Conservation (phyloP, 306 rosid species). For the Cyclanthera cordifolia region DNA sequence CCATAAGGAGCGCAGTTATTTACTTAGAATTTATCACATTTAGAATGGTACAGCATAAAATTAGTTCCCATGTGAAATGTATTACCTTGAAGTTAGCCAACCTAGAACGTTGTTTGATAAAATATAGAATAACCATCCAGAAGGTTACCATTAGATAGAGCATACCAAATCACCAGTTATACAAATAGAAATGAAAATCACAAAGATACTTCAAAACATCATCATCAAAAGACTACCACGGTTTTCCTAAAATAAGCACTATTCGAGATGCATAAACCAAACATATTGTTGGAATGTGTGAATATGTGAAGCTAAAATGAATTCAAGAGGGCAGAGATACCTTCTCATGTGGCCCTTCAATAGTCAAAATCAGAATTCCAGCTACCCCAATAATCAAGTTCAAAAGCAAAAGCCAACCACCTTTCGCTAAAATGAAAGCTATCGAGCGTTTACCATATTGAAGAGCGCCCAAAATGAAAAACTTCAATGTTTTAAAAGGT, state of each 20-base stretch:
- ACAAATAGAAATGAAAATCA: background rate
- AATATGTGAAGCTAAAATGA: constrained; percentile 7
- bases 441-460: constrained; percentile 42
- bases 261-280: background rate
- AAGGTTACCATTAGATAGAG: background rate
- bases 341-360: constrained; percentile 69
- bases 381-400: constrained; percentile 34
- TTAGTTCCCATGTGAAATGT: background rate
- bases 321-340: constrained; percentile 23
- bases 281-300: background rate
- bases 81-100: background rate
- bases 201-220: background rate
- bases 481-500: constrained; percentile 76
- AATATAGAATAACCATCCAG: background rate
- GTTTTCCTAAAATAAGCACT: background rate
- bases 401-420: constrained; percentile 82
- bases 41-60: background rate
- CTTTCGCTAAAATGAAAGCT: constrained; percentile 53
- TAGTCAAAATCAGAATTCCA: constrained; percentile 49
- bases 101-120: background rate
- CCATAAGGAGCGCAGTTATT: background rate
- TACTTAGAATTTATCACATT: background rate
- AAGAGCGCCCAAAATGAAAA: constrained; percentile 54
- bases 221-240: background rate
- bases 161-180: background rate